Base-by-base conservation (phyloP, 2,329 filamentous ascomycete genomes). In the Fragosphaeria purpurea region DNA sequence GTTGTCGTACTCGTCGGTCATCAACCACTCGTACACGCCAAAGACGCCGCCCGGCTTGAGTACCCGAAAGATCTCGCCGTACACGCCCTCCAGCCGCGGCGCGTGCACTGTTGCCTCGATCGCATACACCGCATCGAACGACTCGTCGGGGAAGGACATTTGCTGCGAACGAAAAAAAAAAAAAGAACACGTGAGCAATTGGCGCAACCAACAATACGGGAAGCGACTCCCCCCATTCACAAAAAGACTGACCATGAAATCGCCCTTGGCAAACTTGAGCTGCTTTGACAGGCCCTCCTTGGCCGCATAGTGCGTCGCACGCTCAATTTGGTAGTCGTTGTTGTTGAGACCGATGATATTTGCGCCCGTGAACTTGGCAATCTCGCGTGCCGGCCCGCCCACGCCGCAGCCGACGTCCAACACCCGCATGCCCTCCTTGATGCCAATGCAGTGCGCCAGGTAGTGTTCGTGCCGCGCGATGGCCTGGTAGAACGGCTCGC, bases 301-400 rank as follows among this genome's bases (percentile, higher is more conserved):
- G 55, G 77, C 70, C 3, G 90, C 88, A 65, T 96, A 95, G 50
- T 77, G 75, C 11, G 82, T 89, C n/a, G 90, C 91, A 58, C 93
- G 87, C 66, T 96, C 81, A 58, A 97, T 95, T 73, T 97, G 93
- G 75, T 98, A 98, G 72, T 96, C 88, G 70, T 97, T 97, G 82
- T 96, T 97, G 82, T 97, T 98, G 66, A 97, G 72, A 42, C 93
- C 93, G 31, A 88, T 85, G 56, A 97, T 79, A 61, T 96, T 88
- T 60, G 81, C 85, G 55, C 87, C 91, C 9, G 88, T 85, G 72
- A 98, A 98, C 72, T 94, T 94, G 71, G 87, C 88, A 62, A 98
- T 97, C 74, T 97, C 90, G 55, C 90, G 82, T 6, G 91, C 93
- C 30, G 93, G 93, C 44, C 93, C 93, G 62, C 93, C 93, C 50